These are phyloP conservation scores for Paraphoma chrysanthemicola DNA, from an alignment of 2,329 filamentous ascomycete species.

Conservation along the genomic window DNA sequence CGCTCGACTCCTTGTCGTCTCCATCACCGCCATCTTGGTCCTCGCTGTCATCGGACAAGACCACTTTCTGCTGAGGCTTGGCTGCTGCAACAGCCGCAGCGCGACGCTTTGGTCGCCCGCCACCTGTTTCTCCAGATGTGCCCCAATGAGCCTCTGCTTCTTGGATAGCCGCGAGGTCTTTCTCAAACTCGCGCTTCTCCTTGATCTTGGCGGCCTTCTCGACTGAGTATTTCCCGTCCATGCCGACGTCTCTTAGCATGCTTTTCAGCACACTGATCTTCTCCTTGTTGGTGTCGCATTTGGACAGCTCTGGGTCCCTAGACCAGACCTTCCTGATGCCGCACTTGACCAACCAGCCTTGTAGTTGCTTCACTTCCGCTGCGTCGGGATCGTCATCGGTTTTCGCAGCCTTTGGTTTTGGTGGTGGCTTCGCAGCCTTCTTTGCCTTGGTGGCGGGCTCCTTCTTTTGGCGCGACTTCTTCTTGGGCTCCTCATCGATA, in stretches of 20 bases:
- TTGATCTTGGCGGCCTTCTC: slow-evolving; percentile 87
- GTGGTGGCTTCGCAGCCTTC: slow-evolving; percentile 21
- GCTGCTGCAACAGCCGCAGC: slow-evolving; percentile 21
- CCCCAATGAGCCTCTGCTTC: slow-evolving; percentile 86
- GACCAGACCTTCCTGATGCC: slow-evolving; percentile 92
- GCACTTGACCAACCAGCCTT: slow-evolving; percentile 86
- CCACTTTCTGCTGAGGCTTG: slow-evolving; percentile 25
- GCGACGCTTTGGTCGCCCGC: slow-evolving; percentile 37
- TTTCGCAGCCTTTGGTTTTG: slow-evolving; percentile 53
- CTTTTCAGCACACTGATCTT: slow-evolving; percentile 83
- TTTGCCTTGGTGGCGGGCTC: slow-evolving; percentile 30
- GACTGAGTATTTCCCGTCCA: slow-evolving; percentile 86
- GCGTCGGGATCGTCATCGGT: slow-evolving; percentile 65
- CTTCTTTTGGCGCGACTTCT: slow-evolving; percentile 59
- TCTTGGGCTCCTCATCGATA: slow-evolving; percentile 75
- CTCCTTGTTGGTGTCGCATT: slow-evolving; percentile 73
- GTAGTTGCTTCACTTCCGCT: slow-evolving; percentile 85
- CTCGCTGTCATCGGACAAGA: slow-evolving; percentile 33
- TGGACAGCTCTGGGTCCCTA: slow-evolving; percentile 72
- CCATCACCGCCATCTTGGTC: slow-evolving; percentile 24
- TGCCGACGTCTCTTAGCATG: slow-evolving; percentile 82
- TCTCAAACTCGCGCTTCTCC: slow-evolving; percentile 81
- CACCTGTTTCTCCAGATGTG: slow-evolving; percentile 30
- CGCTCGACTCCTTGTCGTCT: slow-evolving; percentile 18
- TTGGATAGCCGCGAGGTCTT: slow-evolving; percentile 83